Percentiles rank a stretch among this genome's conserved stretches.
phyloP scores from a whole-genome alignment of 1,139 yeast genomes.

The Kodamaea arcana region DNA sequence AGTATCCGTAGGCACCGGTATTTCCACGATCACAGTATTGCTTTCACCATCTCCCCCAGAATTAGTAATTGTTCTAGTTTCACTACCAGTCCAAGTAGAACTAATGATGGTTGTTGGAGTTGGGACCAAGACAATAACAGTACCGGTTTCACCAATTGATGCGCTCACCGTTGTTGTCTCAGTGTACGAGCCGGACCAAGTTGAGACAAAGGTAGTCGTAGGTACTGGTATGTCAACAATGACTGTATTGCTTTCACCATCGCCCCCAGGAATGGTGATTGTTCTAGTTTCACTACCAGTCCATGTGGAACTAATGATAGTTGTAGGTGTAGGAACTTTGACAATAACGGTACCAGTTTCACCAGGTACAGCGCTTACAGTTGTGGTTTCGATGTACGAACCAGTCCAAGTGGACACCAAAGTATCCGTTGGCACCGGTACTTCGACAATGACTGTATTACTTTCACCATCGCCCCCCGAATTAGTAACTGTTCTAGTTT shows the following conservation, averaged over 20 bases:
- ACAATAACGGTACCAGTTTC: constrained; percentile 4
- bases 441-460: constrained; percentile 1
- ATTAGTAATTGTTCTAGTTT: constrained; percentile 2
- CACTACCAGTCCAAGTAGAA: constrained; percentile 14
- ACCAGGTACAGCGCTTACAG: constrained; percentile 1
- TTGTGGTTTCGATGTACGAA: constrained; percentile 1
- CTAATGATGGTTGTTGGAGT: constrained; percentile 14
- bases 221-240: constrained; percentile 15
- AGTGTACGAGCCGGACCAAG: constrained; percentile 6
- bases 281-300: constrained; percentile 4
- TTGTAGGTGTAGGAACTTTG: constrained; percentile 8
- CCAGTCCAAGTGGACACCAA: constrained; percentile 12
- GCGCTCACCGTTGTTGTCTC: constrained; percentile 6
- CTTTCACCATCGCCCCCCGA: constrained; percentile 5
- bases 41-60: constrained; percentile 12
- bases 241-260: constrained; percentile 15
- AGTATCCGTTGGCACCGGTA: constrained; percentile 8
- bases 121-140: constrained; percentile 16
- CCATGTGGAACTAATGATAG: constrained; percentile 5
- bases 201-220: constrained; percentile 6
- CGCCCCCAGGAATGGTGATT: constrained; percentile 5
- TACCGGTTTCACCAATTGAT: constrained; percentile 11
- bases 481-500: constrained; percentile 12
- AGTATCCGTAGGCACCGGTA: constrained; percentile 13
- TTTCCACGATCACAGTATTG: constrained; percentile 16